phyloP scores from a whole-genome alignment of 345 rosid genomes.

The Eutrema heterophyllum region DNA sequence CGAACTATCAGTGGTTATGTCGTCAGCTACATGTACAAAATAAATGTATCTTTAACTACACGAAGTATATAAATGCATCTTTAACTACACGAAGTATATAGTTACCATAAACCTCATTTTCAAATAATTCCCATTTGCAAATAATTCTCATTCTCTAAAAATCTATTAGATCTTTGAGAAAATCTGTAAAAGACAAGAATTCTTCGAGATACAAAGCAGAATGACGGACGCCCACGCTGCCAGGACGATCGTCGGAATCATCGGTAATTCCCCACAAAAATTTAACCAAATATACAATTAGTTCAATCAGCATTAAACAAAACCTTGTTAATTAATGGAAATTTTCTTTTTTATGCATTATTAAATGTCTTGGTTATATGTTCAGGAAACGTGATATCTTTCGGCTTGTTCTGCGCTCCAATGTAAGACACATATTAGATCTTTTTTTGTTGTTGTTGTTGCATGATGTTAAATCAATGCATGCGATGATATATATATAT shows the following conservation, averaged over 20 bases:
- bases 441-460: not conserved
- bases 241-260: slow-evolving; percentile 52
- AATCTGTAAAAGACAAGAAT: slow-evolving; percentile 12
- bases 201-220: not conserved
- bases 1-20: too few species aligned
- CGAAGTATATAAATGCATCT: too few species aligned
- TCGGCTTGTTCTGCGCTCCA: slow-evolving; percentile 65
- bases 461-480: slow-evolving; percentile 1
- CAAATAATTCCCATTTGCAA: too few species aligned
- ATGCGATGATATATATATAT: slow-evolving; percentile 10
- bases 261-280: slow-evolving; percentile 39
- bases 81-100: too few species aligned
- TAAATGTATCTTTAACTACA: too few species aligned
- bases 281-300: not conserved
- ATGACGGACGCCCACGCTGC: slow-evolving; percentile 20
- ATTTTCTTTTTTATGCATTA: too few species aligned
- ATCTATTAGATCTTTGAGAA: not conserved
- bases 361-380: not conserved
- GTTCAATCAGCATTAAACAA: not conserved
- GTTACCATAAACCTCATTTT: too few species aligned
- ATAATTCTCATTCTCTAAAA: not conserved
- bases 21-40: too few species aligned
- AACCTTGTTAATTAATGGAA: not conserved
- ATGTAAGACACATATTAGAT: slow-evolving; percentile 40
- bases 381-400: slow-evolving; percentile 73